These are phyloP conservation scores for Tanacetum coccineum DNA, from an alignment of 129 eudicot species.

Conservation along the genomic window DNA sequence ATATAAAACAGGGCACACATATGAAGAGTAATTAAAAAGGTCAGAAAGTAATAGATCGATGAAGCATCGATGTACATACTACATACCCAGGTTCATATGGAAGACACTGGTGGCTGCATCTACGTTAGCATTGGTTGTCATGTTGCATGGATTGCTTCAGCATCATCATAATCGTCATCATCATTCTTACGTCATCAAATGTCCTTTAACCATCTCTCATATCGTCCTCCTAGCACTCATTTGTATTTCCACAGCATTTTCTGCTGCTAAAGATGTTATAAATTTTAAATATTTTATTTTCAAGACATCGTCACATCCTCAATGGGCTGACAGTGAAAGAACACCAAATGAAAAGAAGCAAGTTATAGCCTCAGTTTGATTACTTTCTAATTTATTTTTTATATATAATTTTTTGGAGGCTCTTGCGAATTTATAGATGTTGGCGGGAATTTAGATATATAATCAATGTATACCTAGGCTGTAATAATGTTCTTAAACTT, in stretches of 20 bases:
- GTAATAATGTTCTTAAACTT: too few relatives aligned
- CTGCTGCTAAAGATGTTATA: conserved; percentile 21
- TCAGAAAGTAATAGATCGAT: neutral
- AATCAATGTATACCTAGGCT: too few relatives aligned
- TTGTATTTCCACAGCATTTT: conserved; percentile 19
- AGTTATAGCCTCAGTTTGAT: conserved; percentile 16
- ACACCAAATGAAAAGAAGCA: conserved; percentile 10
- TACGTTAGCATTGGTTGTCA: conserved; percentile 20
- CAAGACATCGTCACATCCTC: conserved; percentile 18
- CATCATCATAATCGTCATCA: conserved; percentile 2
- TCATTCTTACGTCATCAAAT: conserved; percentile 7
- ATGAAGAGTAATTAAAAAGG: neutral
- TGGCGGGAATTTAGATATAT: too few relatives aligned
- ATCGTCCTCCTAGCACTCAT: conserved; percentile 16
- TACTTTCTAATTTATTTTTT: neutral
- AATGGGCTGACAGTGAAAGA: neutral
- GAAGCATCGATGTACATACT: conserved; percentile 28
- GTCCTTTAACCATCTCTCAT: conserved; percentile 19
- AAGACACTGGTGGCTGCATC: conserved; percentile 23
- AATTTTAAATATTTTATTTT: conserved; percentile 6
- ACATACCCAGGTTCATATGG: conserved; percentile 30
- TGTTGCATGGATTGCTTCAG: conserved; percentile 24
- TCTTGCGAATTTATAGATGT: neutral
- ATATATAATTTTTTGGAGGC: neutral
- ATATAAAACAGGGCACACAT: neutral